Base-by-base conservation (phyloP, 257 asterid species). In the Petrea volubilis region DNA sequence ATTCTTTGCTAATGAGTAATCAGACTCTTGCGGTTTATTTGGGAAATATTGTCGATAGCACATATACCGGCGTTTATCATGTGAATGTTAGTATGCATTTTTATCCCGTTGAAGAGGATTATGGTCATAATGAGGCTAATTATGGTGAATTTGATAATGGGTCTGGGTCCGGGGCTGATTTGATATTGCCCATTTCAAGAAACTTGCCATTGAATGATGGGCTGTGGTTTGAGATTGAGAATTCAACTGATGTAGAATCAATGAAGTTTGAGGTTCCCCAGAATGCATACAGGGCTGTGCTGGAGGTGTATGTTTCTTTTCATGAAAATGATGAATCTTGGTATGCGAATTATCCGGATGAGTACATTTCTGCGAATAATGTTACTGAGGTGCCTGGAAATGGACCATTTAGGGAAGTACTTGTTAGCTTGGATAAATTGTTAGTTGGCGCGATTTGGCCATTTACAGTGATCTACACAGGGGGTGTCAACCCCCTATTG, bases 361-460 rank as follows among this genome's bases (percentile, higher is more conserved):
- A 85, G 56, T 85, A 80, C 58, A 68, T 76, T n/a, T 52, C 70
- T 7, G 67, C 38, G 1, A 77, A 81, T 61, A 78, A 79, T 36
- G 79, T 74, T 20, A 66, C 72, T 0, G 74, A 72, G 7, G 3
- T 34, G 0, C 64, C 83, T 0, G 89, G 81, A 6, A 87, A 87
- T 68, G 91, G 94, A 13, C 89, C 91, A 7, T 87, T 87, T 10
- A 67, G 86, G 17, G 91, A 87, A 84, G 89, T 83, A 2, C 24
- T 83, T 2, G 83, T 80, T 18, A 51, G 74, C 23, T 59, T 85
- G 18, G 91, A 87, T 24, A 74, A 43, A 60, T 56, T 20, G 25
- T 20, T 70, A 25, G 81, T 65, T 2, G 91, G 88, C 7, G 84
- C 81, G 3, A 69, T 87, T 60, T 85, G 89, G 89, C 89, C 94